Evolutionary conservation across 176 grass and related monocot species (phyloP).

Genomic region (Ensete glaucum): DNA sequence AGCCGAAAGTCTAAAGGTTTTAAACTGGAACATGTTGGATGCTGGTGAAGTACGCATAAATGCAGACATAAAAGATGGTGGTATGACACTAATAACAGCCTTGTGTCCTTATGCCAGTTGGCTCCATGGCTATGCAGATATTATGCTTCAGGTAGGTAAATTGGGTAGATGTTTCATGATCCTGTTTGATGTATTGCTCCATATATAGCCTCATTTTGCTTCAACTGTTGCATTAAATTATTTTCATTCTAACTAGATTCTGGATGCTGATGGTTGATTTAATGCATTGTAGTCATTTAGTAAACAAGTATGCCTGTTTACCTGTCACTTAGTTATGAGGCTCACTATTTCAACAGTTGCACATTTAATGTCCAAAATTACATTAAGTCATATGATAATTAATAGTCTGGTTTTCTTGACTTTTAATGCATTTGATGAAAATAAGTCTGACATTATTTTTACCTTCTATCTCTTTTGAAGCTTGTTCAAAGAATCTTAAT

Average conservation of each 20-base stretch:
- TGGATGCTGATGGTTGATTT: not conserved
- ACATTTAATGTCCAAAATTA: not conserved
- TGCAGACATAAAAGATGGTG: slow-evolving; percentile 97
- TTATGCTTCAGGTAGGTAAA: slow-evolving; percentile 67
- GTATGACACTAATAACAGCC: slow-evolving; percentile 90
- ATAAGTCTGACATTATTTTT: not conserved
- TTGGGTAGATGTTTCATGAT: not conserved
- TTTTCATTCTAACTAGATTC: not conserved
- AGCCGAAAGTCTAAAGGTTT: slow-evolving; percentile 89
- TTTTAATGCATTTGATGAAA: not conserved
- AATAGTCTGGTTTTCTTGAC: not conserved
- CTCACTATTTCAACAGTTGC: not conserved
- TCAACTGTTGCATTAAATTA: not conserved
- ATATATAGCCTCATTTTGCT: not conserved
- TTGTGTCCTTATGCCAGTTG: slow-evolving; percentile 83
- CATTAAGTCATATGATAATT: not conserved
- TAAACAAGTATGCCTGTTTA: not conserved
- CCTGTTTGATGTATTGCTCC: not conserved
- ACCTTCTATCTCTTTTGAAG: not conserved
- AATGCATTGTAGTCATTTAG: not conserved
- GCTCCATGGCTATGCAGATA: slow-evolving; percentile 96
- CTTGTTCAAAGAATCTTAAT: not conserved
- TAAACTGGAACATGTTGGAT: slow-evolving; percentile 90
- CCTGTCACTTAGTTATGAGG: not conserved
- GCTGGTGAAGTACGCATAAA: slow-evolving; percentile 85